A percentile compares a stretch with the other conserved stretches of the same genome.
These are phyloP conservation scores for Neofusicoccum sp. DNA, from an alignment of 2,329 filamentous ascomycete species.

Conservation along the genomic window DNA sequence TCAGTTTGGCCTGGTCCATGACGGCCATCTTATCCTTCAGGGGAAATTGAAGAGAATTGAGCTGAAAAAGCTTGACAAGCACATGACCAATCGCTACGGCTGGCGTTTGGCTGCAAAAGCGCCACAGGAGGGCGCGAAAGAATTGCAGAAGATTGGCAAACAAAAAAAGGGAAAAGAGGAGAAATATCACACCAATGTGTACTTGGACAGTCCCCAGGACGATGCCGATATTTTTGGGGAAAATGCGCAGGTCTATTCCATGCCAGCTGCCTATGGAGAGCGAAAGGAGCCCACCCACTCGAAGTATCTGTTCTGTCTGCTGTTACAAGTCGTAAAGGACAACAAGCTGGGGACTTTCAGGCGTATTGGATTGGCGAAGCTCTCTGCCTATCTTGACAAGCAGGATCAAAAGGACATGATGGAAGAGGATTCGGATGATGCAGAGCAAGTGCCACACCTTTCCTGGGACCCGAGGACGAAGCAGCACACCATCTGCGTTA, in stretches of 20 bases:
- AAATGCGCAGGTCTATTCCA: slow-evolving; percentile 14
- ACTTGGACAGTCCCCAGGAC: slow-evolving; percentile 20
- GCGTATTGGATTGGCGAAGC: background rate
- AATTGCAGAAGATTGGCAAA: background rate
- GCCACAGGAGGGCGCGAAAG: background rate
- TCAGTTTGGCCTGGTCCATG: background rate
- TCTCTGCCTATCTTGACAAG: background rate
- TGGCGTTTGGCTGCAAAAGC: background rate
- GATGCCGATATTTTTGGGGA: slow-evolving; percentile 18
- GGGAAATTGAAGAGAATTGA: too few relatives aligned
- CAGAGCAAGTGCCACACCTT: too few relatives aligned
- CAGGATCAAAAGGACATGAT: too few relatives aligned
- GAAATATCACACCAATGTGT: slow-evolving; percentile 21
- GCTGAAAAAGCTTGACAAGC: too few relatives aligned
- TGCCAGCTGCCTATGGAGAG: slow-evolving; percentile 20
- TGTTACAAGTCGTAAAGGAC: slow-evolving; percentile 8
- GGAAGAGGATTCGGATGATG: too few relatives aligned
- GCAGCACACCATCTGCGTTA: too few relatives aligned
- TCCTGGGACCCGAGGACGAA: too few relatives aligned
- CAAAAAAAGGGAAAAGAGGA: background rate
- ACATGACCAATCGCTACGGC: too few relatives aligned
- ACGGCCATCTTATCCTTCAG: too few relatives aligned
- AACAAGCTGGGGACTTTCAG: background rate
- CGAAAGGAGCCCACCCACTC: slow-evolving; percentile 17
- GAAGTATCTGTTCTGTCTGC: slow-evolving; percentile 20